These are phyloP conservation scores for Globisporangium spiculum DNA, from an alignment of 352 stramenopile species.

Conservation along the genomic window DNA sequence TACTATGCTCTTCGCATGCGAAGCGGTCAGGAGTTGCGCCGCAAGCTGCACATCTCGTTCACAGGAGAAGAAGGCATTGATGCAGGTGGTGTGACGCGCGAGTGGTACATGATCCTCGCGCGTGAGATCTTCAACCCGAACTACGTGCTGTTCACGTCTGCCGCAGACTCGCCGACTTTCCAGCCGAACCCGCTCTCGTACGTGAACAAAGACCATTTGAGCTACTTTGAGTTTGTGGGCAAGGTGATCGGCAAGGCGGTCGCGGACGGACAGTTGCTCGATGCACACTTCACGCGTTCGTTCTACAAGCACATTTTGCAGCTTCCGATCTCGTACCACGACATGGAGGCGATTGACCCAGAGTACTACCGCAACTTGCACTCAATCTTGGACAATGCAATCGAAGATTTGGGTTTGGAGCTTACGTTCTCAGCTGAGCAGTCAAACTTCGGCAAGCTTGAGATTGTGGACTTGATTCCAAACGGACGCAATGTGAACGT, in stretches of 20 bases:
- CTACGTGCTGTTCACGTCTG: constrained; percentile 99
- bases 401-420: constrained; percentile 84
- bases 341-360: constrained; percentile 99
- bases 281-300: constrained; percentile 98
- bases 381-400: constrained; percentile 87
- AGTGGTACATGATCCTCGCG: constrained; percentile 99
- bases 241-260: constrained; percentile 99
- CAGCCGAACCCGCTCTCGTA: constrained; percentile 98
- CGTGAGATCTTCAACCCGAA: constrained; percentile 99
- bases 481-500: constrained; percentile 85
- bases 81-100: constrained; percentile 96
- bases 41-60: constrained; percentile 98
- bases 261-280: constrained; percentile 96
- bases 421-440: constrained; percentile 92
- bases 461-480: constrained; percentile 88
- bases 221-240: constrained; percentile 98
- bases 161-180: constrained; percentile 98
- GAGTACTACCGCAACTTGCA: constrained; percentile 94
- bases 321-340: constrained; percentile 94
- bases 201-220: constrained; percentile 98
- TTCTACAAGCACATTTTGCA: constrained; percentile 99
- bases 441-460: constrained; percentile 88
- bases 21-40: constrained; percentile 95
- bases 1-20: constrained; percentile 97
- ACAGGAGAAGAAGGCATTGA: constrained; percentile 98